A percentile compares a stretch with the other conserved stretches of the same genome.
Evolutionary conservation across 352 stramenopile genomes (phyloP).

Genomic region (Hyaloperonospora arabidopsidis): DNA sequence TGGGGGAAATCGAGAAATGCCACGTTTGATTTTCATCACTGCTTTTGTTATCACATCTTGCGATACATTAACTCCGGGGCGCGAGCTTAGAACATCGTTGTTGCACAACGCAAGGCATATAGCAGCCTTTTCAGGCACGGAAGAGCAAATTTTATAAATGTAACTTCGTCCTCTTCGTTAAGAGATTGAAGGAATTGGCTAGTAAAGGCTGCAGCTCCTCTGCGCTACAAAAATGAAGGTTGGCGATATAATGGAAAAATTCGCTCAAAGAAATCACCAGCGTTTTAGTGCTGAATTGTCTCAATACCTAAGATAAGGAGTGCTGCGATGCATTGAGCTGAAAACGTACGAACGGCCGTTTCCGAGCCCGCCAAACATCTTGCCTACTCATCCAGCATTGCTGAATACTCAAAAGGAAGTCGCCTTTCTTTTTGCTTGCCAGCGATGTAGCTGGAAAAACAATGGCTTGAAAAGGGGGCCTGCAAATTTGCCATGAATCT

Average conservation of each 20-base stretch:
- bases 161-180: constrained; percentile 40
- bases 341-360: constrained; percentile 51
- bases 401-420: constrained; percentile 63
- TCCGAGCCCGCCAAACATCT: constrained; percentile 44
- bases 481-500: constrained; percentile 64
- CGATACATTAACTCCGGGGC: constrained; percentile 33
- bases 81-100: constrained; percentile 24
- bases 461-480: constrained; percentile 63
- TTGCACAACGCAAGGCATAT: constrained; percentile 49
- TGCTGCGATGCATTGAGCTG: constrained; percentile 46
- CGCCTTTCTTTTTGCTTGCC: constrained; percentile 51
- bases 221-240: constrained; percentile 48
- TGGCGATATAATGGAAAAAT: constrained; percentile 70
- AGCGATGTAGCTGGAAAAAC: constrained; percentile 65
- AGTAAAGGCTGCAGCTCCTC: constrained; percentile 54
- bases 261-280: constrained; percentile 53
- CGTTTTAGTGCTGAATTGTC: constrained; percentile 22
- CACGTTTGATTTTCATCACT: constrained; percentile 50
- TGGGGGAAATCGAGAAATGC: constrained; percentile 40
- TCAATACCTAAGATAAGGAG: constrained; percentile 46
- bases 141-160: constrained; percentile 53
- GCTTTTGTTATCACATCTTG: constrained; percentile 58
- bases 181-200: constrained; percentile 62
- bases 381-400: constrained; percentile 51
- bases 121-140: constrained; percentile 65